A percentile compares a stretch with the other conserved stretches of the same genome.
Conservation (phyloP, 192 early-diverging fungal species). For the Endogone sp. region DNA sequence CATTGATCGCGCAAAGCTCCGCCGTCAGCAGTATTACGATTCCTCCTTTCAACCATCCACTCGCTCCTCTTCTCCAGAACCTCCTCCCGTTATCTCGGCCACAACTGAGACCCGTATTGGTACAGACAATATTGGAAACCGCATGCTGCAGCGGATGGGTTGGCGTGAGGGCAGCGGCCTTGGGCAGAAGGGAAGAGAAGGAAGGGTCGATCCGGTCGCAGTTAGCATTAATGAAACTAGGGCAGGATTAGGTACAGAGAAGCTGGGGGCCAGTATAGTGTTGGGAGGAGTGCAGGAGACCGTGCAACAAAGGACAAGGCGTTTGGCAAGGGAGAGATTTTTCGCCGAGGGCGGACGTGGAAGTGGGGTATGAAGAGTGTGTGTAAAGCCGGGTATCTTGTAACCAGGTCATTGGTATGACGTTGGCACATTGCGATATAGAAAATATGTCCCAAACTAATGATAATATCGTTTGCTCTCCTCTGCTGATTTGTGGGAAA, state of each 20-base stretch:
- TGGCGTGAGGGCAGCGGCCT: conserved; percentile 66
- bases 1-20: conserved; percentile 1
- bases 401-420: no score
- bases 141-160: conserved; percentile 59
- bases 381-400: no score
- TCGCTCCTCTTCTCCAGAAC: background rate
- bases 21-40: background rate
- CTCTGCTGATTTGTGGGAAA: no score
- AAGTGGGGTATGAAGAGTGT: no score
- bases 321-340: background rate
- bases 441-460: no score
- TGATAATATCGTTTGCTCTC: no score
- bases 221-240: conserved; percentile 32
- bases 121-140: conserved; percentile 56
- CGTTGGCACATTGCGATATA: no score
- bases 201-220: conserved; percentile 46
- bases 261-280: background rate
- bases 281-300: background rate
- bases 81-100: background rate
- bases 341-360: background rate
- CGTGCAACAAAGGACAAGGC: background rate
- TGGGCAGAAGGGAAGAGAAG: conserved; percentile 27
- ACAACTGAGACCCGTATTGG: conserved; percentile 32
- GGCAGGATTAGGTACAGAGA: conserved; percentile 35
- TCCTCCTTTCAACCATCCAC: background rate